Evolutionary conservation across 2,329 filamentous ascomycete species (phyloP).

Genomic region (Fusarium tjaetaba): DNA sequence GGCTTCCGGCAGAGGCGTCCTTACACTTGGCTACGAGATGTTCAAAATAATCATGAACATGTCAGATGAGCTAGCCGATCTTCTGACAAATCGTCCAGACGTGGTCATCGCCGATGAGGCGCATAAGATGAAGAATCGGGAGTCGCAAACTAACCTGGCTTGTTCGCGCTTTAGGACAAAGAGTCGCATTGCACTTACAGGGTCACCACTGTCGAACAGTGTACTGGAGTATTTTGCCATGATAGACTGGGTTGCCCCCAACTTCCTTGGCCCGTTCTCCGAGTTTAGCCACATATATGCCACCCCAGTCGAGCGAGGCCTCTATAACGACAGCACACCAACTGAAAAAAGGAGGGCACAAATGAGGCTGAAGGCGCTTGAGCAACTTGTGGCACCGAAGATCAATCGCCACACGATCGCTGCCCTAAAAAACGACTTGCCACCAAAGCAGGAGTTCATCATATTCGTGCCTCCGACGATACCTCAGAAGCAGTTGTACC

Average conservation of each 20-base stretch:
- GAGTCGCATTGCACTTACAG: slow-evolving; percentile 84
- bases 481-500: slow-evolving; percentile 73
- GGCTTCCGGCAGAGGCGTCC: slow-evolving; percentile 72
- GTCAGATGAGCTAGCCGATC: slow-evolving; percentile 49
- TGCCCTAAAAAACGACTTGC: slow-evolving; percentile 72
- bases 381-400: slow-evolving; percentile 78
- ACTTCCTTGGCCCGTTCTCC: slow-evolving; percentile 73
- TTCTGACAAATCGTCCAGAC: slow-evolving; percentile 70
- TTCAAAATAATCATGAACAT: slow-evolving; percentile 59
- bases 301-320: slow-evolving; percentile 76
- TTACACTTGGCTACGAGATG: slow-evolving; percentile 80
- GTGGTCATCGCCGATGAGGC: slow-evolving; percentile 89
- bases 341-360: slow-evolving; percentile 67
- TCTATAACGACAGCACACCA: slow-evolving; percentile 70
- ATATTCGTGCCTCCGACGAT: slow-evolving; percentile 76
- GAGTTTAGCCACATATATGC: slow-evolving; percentile 79
- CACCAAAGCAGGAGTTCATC: slow-evolving; percentile 83
- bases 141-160: slow-evolving; percentile 61
- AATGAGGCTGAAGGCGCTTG: slow-evolving; percentile 76
- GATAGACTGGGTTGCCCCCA: slow-evolving; percentile 86
- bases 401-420: slow-evolving; percentile 78
- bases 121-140: slow-evolving; percentile 77
- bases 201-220: slow-evolving; percentile 86
- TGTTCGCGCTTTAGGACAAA: slow-evolving; percentile 71
- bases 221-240: slow-evolving; percentile 86